These are phyloP conservation scores for Rhododendron kiyosumense DNA, from an alignment of 148 eudicot species.

Conservation along the genomic window DNA sequence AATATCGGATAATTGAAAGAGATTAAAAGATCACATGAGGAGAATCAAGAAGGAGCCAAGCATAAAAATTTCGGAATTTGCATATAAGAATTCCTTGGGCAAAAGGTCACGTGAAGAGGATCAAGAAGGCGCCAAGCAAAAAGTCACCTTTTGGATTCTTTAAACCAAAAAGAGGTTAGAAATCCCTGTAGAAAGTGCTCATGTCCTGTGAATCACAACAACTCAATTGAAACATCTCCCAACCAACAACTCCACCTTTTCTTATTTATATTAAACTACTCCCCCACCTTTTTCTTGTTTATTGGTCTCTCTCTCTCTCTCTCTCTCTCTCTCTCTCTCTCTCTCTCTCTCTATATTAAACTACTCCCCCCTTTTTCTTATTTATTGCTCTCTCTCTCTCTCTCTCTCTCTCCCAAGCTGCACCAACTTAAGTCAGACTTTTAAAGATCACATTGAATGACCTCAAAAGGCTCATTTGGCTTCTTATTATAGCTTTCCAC, in stretches of 20 bases:
- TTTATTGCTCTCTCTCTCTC: neutral
- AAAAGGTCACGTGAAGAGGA: conserved; percentile 7
- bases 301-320: neutral
- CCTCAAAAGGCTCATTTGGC: neutral
- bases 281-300: conserved; percentile 6
- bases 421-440: neutral
- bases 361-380: no score
- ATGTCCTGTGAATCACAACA: conserved; percentile 3
- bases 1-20: no score
- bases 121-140: conserved; percentile 1
- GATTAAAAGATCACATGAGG: neutral
- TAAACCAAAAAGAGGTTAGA: neutral
- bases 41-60: neutral
- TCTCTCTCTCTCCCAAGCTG: neutral
- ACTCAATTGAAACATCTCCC: neutral
- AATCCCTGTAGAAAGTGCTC: neutral
- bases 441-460: neutral
- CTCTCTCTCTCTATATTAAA: neutral
- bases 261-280: conserved; percentile 9
- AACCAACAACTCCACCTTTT: neutral
- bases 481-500: neutral
- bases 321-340: neutral
- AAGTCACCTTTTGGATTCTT: neutral
- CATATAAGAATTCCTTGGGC: neutral
- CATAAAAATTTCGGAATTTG: neutral